Evolutionary conservation across 129 eudicot genomes (phyloP), one percentile per base, ranked within the genome.

Genomic region (Solidago caesia): DNA sequence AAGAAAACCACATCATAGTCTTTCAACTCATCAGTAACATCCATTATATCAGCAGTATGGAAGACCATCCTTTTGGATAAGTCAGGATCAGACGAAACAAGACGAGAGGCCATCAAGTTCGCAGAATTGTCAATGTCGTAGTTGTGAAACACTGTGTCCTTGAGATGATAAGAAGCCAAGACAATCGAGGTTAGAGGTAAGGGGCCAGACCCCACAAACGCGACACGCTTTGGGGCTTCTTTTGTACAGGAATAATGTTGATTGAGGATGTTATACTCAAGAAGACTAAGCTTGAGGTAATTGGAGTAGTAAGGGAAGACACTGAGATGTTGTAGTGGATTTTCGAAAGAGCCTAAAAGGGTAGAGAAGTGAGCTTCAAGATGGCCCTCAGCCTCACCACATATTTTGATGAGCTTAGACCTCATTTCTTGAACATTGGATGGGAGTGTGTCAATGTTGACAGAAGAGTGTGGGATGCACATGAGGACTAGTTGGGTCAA

Each of bases 1-100:
- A 91, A 53, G 70, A 91, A 86, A 42, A 91, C 90, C 8, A 86
- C 95, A 14, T 86, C 95, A 44, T 86, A 91, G 8, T 83, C 82
- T 42, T 75, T 75, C 56, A 91, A 46, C 10, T 42, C 84, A 15
- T 72, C 67, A 0, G 84, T 80, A 5, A 91, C 87, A 51, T 84
- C 48, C 96, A 84, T 79, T 46, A 91, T 77, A 49, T 91, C 82
- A 0, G 41, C 33, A 0, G 96, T 86, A 75, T 81, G 85, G 72
- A 90, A 87, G 6, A 45, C 9, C 97, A 90, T 88, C 6, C 96
- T 77, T 52, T 69, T 33, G 27, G 94, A 84, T 48, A 88, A 47
- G 74, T 90, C 91, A 1, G 80, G 82, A 66, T 88, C 76, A 10
- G 88, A 62, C 7, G 72, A 75, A 39, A 87, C 86, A 6, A 88